phyloP scores from a whole-genome alignment of 1,139 yeast species.

The Protomyces arabidopsidicola region DNA sequence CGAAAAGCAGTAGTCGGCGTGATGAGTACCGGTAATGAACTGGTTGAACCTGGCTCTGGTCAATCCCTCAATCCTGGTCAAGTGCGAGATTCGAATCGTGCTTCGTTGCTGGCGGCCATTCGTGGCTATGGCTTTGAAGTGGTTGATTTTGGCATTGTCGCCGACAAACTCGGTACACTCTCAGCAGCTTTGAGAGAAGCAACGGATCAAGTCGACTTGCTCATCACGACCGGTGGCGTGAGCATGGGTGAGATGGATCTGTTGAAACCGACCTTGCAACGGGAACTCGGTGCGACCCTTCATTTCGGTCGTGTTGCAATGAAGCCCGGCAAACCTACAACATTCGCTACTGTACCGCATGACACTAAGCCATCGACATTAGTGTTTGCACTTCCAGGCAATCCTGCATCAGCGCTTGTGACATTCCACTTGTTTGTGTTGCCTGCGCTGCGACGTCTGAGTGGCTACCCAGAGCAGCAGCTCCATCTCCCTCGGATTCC shows the following conservation, averaged over 20 bases:
- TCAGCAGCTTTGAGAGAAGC: constrained; percentile 37
- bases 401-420: constrained; percentile 52
- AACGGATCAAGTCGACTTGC: constrained; percentile 41
- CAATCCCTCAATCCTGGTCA: constrained; percentile 41
- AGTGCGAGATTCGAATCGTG: constrained; percentile 50
- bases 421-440: constrained; percentile 48
- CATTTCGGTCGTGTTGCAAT: constrained; percentile 52
- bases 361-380: constrained; percentile 32
- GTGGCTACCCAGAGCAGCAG: constrained; percentile 36
- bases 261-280: constrained; percentile 47
- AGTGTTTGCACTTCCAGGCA: constrained; percentile 51
- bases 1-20: constrained; percentile 47
- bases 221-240: constrained; percentile 53
- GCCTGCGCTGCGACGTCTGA: constrained; percentile 43
- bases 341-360: constrained; percentile 45
- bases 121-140: constrained; percentile 40
- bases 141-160: constrained; percentile 47
- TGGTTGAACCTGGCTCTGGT: constrained; percentile 38
- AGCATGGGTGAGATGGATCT: constrained; percentile 54
- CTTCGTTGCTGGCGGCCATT: constrained; percentile 43
- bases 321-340: constrained; percentile 56
- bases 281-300: constrained; percentile 43
- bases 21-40: constrained; percentile 51
- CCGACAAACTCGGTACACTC: constrained; percentile 40
- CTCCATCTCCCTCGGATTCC: constrained; percentile 14